phyloP scores from a whole-genome alignment of 1,139 yeast species.

The Lodderomyces parapsilosis region DNA sequence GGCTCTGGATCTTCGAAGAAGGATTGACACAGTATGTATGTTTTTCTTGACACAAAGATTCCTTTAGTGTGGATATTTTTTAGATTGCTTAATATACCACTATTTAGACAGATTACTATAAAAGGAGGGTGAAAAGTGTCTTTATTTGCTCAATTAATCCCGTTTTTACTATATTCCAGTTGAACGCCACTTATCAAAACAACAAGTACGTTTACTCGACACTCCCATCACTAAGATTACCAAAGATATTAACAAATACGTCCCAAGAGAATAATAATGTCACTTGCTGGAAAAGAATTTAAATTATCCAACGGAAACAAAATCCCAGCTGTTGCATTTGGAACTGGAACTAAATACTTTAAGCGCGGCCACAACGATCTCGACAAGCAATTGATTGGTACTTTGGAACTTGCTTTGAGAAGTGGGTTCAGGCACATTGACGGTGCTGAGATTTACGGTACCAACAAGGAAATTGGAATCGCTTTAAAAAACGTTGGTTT shows the following conservation, averaged over 20 bases:
- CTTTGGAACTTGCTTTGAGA: constrained; percentile 25
- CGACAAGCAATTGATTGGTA: constrained; percentile 22
- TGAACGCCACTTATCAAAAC: too few relatives aligned
- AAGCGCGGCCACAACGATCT: constrained; percentile 18
- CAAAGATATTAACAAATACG: not conserved
- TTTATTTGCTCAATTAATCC: too few relatives aligned
- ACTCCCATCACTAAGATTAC: too few relatives aligned
- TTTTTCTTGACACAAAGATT: not conserved
- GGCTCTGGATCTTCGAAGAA: not conserved
- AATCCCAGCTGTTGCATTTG: constrained; percentile 33
- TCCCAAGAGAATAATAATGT: constrained; percentile 3
- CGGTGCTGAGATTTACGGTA: constrained; percentile 37
- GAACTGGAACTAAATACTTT: constrained; percentile 39
- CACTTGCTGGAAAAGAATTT: constrained; percentile 16
- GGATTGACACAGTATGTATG: too few relatives aligned
- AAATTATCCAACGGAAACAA: constrained; percentile 23
- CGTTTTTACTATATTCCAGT: too few relatives aligned
- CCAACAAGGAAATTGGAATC: constrained; percentile 31
- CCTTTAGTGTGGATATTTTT: not conserved
- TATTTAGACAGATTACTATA: not conserved
- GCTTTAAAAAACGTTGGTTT: constrained; percentile 25
- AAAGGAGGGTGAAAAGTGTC: too few relatives aligned
- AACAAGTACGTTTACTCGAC: too few relatives aligned
- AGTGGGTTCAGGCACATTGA: constrained; percentile 37
- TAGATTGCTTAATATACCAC: not conserved